A percentile compares a stretch with the other conserved stretches of the same genome.
These are phyloP conservation scores for Udeniomyces megalosporus DNA, from an alignment of 768 basidiomycete genomes.

Conservation along the genomic window DNA sequence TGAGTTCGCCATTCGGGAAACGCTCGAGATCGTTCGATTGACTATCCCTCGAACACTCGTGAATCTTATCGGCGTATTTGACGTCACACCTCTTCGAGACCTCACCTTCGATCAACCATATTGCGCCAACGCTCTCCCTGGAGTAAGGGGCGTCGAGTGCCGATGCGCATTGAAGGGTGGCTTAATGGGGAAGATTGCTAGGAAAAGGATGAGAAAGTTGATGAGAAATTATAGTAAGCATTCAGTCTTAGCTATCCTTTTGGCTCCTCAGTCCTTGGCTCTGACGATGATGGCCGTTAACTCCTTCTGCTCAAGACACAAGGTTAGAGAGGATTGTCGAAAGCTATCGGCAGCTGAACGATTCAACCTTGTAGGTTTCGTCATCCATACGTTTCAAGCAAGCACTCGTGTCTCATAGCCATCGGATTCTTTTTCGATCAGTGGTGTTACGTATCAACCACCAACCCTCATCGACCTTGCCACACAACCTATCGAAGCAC, in stretches of 20 bases:
- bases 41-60: constrained; percentile 9
- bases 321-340: constrained; percentile 1
- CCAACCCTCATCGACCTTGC: no score
- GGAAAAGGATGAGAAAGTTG: neutral
- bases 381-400: neutral
- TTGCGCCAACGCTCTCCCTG: neutral
- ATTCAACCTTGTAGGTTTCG: constrained; percentile 1
- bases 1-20: constrained; percentile 2
- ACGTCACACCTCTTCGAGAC: constrained; percentile 9
- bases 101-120: constrained; percentile 6
- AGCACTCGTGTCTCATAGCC: neutral
- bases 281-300: no score
- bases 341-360: neutral
- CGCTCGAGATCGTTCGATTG: constrained; percentile 10
- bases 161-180: constrained; percentile 5
- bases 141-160: neutral
- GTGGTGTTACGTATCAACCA: no score
- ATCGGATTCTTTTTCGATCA: no score
- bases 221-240: constrained; percentile 1
- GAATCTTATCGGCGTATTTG: constrained; percentile 16
- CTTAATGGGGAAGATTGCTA: neutral
- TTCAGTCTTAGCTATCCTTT: neutral
- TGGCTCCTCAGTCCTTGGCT: neutral
- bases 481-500: no score
- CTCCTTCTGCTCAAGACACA: neutral